Conservation (phyloP, 805 yeast genomes). For the Schwanniomyces occidentalis region DNA sequence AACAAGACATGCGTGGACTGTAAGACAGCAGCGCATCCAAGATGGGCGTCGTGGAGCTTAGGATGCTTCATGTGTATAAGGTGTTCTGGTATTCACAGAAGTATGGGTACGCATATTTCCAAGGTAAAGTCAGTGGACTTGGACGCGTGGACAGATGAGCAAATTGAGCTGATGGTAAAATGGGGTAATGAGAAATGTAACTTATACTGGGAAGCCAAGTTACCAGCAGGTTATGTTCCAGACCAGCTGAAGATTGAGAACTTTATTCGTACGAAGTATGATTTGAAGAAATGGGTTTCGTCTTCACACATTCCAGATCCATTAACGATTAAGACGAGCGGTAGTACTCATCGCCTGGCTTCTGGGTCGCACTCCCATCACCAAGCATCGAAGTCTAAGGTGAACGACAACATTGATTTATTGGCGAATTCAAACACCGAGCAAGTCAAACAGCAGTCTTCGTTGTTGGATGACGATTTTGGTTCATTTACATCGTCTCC, state of each 20-base stretch:
- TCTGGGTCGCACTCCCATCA: too few species aligned
- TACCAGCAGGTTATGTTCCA: slow-evolving; percentile 72
- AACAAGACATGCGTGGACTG: slow-evolving; percentile 91
- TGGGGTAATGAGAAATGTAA: slow-evolving; percentile 89
- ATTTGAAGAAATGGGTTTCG: slow-evolving; percentile 80
- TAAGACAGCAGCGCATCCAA: slow-evolving; percentile 83
- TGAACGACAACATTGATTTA: too few species aligned
- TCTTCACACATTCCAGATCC: slow-evolving; percentile 64
- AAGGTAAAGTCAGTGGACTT: slow-evolving; percentile 91
- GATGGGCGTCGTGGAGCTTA: slow-evolving; percentile 97
- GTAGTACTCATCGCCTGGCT: too few species aligned
- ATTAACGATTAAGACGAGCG: too few species aligned
- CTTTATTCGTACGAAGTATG: slow-evolving; percentile 91
- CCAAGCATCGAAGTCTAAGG: too few species aligned
- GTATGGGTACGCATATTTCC: slow-evolving; percentile 94
- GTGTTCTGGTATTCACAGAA: slow-evolving; percentile 94
- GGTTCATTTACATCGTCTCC: slow-evolving; percentile 38
- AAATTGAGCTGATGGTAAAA: slow-evolving; percentile 72
- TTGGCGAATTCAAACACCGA: too few species aligned
- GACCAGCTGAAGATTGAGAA: slow-evolving; percentile 83
- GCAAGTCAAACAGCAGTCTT: slow-evolving; percentile 2
- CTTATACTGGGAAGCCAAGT: slow-evolving; percentile 76
- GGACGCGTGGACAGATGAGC: slow-evolving; percentile 96
- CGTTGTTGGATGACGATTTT: slow-evolving; percentile 41
- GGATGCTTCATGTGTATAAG: slow-evolving; percentile 92